Evolutionary conservation across 352 stramenopile genomes (phyloP).

Genomic region (Albugo laibachii): DNA sequence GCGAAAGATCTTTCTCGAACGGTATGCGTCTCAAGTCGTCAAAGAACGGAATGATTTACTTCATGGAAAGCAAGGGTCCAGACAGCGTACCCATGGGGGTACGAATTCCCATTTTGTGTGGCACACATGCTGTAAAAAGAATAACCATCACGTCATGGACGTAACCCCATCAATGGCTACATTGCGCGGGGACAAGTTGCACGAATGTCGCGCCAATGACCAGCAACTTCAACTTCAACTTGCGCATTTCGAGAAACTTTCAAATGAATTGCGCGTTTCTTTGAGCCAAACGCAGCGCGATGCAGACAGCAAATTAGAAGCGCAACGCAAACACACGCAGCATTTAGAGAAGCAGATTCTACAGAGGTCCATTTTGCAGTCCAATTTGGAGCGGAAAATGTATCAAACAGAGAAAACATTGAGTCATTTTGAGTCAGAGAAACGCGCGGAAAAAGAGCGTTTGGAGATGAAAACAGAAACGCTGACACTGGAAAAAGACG

Average conservation of each 20-base stretch:
- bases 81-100: background rate
- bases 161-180: conserved; percentile 45
- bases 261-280: conserved; percentile 26
- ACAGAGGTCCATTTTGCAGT: conserved; percentile 36
- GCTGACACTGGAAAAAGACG: conserved; percentile 21
- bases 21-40: conserved; percentile 63
- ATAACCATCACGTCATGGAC: conserved; percentile 33
- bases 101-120: conserved; percentile 30
- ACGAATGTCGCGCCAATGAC: conserved; percentile 27
- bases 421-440: conserved; percentile 2
- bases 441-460: conserved; percentile 13
- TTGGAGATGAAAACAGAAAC: conserved; percentile 8
- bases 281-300: conserved; percentile 55
- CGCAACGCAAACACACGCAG: conserved; percentile 41
- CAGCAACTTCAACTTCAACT: conserved; percentile 29
- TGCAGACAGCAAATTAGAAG: conserved; percentile 36
- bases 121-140: conserved; percentile 73
- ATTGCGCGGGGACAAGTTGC: conserved; percentile 55
- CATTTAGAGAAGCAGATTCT: conserved; percentile 59
- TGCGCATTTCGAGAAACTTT: too few species aligned
- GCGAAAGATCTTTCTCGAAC: conserved; percentile 62
- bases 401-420: conserved; percentile 48
- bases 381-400: conserved; percentile 39
- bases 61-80: conserved; percentile 20
- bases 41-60: conserved; percentile 71